Evolutionary conservation across 345 rosid genomes (phyloP), one percentile per base, ranked within the genome.

Genomic region (Citrus trifoliata): DNA sequence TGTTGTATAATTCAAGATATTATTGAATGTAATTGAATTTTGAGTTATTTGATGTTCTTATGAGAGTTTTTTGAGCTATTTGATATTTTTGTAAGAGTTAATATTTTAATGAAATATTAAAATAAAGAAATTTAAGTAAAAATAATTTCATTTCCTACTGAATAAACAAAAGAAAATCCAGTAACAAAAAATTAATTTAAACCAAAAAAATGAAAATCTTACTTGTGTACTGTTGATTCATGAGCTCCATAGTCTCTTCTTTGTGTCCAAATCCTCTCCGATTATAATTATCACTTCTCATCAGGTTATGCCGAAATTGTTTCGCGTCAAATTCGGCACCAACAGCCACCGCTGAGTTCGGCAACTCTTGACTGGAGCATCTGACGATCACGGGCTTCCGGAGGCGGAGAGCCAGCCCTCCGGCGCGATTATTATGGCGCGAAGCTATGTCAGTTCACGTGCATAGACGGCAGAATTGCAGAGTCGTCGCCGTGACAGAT

Each of bases 211-310:
- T 30, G 32, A 30, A 30, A 30, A 30, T 30, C 32, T 30, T 76
- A 93, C 99, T 93, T 67, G 94, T 86, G 80, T 90, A 96, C 81
- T 93, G 97, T 40, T 85, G 94, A 75, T 86, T 88, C 94, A 94
- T 90, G 84, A 91, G 94, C 90, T 89, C 76, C 35, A 90, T 88
- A 37, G 97, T 96, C 85, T 92, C 99, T 84, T 92, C 93, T 82
- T 93, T 93, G 76, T 85, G 84, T 4, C 98, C 99, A 69, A 93
- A 94, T 0, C 98, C 99, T 82, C 77, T 88, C 65, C 95, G 90
- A 78, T 94, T 94, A 78, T 96, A 96, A 71, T 92, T 93, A 77
- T 91, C 83, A 82, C 97, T 89, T 82, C 98, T 79, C 19, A 95
- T 90, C 82, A 94, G 82, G 84, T 92, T 90, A 80, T 87, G 95